These are phyloP conservation scores for Acephala macrosclerotiorum DNA, from an alignment of 2,329 filamentous ascomycete species.

Conservation along the genomic window DNA sequence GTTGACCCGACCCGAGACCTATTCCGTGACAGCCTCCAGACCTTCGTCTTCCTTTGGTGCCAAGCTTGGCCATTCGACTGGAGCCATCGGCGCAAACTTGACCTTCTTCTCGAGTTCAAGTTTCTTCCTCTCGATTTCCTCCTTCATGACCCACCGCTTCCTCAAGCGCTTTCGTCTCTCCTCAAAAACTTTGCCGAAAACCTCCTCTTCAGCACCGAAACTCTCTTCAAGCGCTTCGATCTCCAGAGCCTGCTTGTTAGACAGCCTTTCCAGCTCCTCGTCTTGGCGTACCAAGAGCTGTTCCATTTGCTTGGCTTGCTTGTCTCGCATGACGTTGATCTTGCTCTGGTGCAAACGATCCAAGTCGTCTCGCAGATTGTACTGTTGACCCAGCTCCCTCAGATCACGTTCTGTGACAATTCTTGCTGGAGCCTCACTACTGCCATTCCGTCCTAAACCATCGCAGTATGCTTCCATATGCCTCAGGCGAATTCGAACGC, in stretches of 20 bases:
- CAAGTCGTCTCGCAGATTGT: constrained; percentile 66
- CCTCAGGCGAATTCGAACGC: constrained; percentile 63
- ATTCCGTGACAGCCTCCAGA: constrained; percentile 29
- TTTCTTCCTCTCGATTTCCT: constrained; percentile 61
- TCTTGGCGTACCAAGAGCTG: constrained; percentile 63
- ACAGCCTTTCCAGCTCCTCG: constrained; percentile 56
- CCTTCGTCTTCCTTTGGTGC: constrained; percentile 24
- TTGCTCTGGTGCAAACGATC: constrained; percentile 64
- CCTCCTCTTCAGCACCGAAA: constrained; percentile 59
- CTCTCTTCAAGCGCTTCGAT: constrained; percentile 55
- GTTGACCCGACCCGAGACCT: background rate
- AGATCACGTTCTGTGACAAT: constrained; percentile 66
- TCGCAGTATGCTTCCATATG: constrained; percentile 74
- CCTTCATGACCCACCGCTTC: constrained; percentile 59
- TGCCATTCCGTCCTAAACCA: constrained; percentile 53
- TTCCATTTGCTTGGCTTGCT: constrained; percentile 67
- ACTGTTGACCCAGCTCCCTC: constrained; percentile 66
- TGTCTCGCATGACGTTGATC: constrained; percentile 71
- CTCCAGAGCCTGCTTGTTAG: constrained; percentile 55
- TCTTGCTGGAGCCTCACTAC: constrained; percentile 53
- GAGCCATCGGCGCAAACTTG: constrained; percentile 50
- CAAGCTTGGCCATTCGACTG: constrained; percentile 51
- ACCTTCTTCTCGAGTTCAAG: constrained; percentile 54
- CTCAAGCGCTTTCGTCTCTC: constrained; percentile 54
- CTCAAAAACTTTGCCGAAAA: constrained; percentile 53